Base-by-base conservation (phyloP, 495 filamentous ascomycete species). In the Tetracladium setigerum region DNA sequence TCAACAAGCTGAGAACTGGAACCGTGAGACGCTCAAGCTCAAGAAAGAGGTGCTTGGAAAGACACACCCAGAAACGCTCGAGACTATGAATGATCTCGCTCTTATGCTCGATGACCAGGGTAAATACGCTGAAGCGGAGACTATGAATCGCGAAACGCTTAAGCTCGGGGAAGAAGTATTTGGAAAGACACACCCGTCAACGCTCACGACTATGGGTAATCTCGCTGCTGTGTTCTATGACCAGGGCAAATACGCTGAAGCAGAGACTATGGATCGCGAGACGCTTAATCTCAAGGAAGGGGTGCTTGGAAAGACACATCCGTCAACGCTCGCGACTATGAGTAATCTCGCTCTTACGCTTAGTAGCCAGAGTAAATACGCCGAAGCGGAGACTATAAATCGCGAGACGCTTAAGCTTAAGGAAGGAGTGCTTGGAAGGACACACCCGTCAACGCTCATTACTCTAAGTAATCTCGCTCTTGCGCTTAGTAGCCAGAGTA, bases 91-190 rank as follows among this genome's bases (percentile, higher is more conserved):
- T 11, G 43, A 49, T 46, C 33, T 49, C 11, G 44, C 50, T 34
- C 17, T 35, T 17, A 16, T 46, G 24, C 46, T 48, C 12, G 24
- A 32, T 1, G n/a, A n/a, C n/a, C n/a, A n/a, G n/a, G n/a, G n/a
- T n/a, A n/a, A n/a, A n/a, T n/a, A n/a, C n/a, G n/a, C 62, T 42
- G 67, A 71, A 18, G 67, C 69, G 1, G 61, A 64, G 47, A 15
- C 44, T 32, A 49, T 54, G 13, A 40, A 61, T 34, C 51, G 47
- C 12, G 41, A 55, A 32, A 42, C 45, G 18, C 54, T 71, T 15
- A 49, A 56, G 13, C 35, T 57, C 17, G 17, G 54, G 14, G 58
- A 58, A 24, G 50, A 56, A 41, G 46, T 50, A 35, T 52, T 60
- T 6, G 62, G 58, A 19, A 41, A 44, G 30, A 53, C 53, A 18